Evolutionary conservation across 2,329 filamentous ascomycete species (phyloP), one percentile per base, ranked within the genome.

Genomic region (Albifimbria verrucaria): DNA sequence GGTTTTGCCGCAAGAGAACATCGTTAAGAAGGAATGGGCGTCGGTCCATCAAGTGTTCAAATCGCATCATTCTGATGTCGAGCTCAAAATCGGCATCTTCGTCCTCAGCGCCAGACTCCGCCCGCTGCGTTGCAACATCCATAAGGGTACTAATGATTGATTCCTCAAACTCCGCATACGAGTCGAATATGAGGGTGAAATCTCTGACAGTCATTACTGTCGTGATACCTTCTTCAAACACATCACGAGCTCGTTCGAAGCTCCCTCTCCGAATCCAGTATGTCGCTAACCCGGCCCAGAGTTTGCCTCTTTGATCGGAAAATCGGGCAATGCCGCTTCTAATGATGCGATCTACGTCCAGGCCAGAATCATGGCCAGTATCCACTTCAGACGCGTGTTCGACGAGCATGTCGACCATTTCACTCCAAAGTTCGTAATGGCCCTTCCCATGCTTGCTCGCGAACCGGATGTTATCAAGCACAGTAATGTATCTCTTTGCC

Each of bases 161-260:
- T 73, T 99, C 95, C 70, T 99, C 94, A 57, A 97, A 97, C 71
- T 99, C 94, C 26, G 90, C 87, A 65, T 97, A 99, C 0, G 92
- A 89, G 70, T 99, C 94, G 63, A 99, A 99, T 45, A 97, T 88
- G 52, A 97, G 83, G 1, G 92, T 95, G 66, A 99, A 99, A 72
- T 99, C 94, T 52, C 94, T 87, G 44, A 99, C 92, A 2, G 94
- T 99, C 93, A 97, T 97, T 57, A 97, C 95, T 1, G 93, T 97
- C 11, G 91, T 96, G 59, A 97, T 90, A 44, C 90, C 95, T 71
- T 97, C 92, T 72, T 99, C 94, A 60, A 96, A 97, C 3, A 95
- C 81, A 69, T 99, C 94, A 59, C 95, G 81, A 15, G 94, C 92
- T 56, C 88, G 87, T 73, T 97, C 95, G 65, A 97, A 97, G 65